Conservation (phyloP, 306 rosid genomes). For the Cercis canadensis region DNA sequence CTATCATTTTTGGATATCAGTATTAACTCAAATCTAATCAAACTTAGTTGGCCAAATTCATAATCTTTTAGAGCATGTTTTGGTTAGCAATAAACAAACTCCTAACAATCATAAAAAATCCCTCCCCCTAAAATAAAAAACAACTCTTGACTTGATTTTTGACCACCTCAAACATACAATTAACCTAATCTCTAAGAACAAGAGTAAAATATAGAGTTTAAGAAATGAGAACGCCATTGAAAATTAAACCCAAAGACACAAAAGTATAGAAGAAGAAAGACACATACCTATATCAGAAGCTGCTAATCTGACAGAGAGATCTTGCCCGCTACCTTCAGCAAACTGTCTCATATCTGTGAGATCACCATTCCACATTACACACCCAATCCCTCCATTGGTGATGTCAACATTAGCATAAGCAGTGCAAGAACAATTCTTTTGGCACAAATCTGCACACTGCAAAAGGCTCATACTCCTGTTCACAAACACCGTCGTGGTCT, state of each 20-base stretch:
- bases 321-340: slow-evolving; percentile 59
- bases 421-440: slow-evolving; percentile 63
- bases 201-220: too few species aligned
- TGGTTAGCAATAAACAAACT: too few species aligned
- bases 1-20: too few species aligned
- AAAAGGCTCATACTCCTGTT: slow-evolving; percentile 43
- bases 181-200: not conserved
- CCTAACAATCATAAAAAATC: too few species aligned
- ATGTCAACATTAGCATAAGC: slow-evolving; percentile 59
- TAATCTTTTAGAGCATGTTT: too few species aligned
- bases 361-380: slow-evolving; percentile 64
- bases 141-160: too few species aligned
- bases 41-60: too few species aligned
- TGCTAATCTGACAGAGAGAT: slow-evolving; percentile 63
- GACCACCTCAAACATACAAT: not conserved
- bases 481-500: slow-evolving; percentile 52
- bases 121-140: too few species aligned
- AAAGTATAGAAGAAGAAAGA: too few species aligned
- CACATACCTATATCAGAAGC: slow-evolving; percentile 76
- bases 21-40: too few species aligned
- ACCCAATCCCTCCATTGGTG: slow-evolving; percentile 61
- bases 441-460: slow-evolving; percentile 55
- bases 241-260: slow-evolving; percentile 7
- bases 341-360: slow-evolving; percentile 57
- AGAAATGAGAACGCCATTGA: not conserved